Conservation (phyloP, 768 basidiomycete species). For the Coprinopsis cinerea region DNA sequence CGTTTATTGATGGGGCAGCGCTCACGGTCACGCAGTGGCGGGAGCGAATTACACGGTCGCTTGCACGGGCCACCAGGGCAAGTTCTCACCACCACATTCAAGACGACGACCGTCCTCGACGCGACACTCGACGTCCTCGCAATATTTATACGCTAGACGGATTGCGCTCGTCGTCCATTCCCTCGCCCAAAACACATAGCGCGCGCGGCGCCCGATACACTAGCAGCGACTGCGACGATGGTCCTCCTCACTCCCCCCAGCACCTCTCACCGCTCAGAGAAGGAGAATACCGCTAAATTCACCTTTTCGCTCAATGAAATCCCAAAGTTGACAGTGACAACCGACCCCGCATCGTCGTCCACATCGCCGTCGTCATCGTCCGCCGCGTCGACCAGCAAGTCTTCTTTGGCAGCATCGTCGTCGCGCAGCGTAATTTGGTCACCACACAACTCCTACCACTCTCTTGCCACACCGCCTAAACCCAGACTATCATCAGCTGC, state of each 20-base stretch:
- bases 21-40: slow-evolving; percentile 5
- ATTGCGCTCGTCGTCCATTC: background rate
- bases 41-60: slow-evolving; percentile 10
- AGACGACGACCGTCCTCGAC: slow-evolving; percentile 2
- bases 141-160: slow-evolving; percentile 3
- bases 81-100: slow-evolving; percentile 11
- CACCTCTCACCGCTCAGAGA: slow-evolving; percentile 41
- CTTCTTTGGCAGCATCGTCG: slow-evolving; percentile 9
- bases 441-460: slow-evolving; percentile 42
- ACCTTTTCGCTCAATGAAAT: slow-evolving; percentile 12
- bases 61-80: too few relatives aligned
- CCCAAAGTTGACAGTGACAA: slow-evolving; percentile 3
- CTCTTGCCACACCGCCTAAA: slow-evolving; percentile 25
- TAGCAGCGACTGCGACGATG: slow-evolving; percentile 24
- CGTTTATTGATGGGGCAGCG: background rate
- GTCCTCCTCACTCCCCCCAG: slow-evolving; percentile 56
- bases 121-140: slow-evolving; percentile 3
- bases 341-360: background rate
- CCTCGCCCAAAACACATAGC: slow-evolving; percentile 14
- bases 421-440: slow-evolving; percentile 45
- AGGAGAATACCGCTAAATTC: slow-evolving; percentile 45
- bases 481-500: slow-evolving; percentile 13
- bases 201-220: slow-evolving; percentile 9
- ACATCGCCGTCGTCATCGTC: background rate
- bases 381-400: background rate